Evolutionary conservation across 2,329 filamentous ascomycete genomes (phyloP).

Genomic region (Cladosporium colombiae): DNA sequence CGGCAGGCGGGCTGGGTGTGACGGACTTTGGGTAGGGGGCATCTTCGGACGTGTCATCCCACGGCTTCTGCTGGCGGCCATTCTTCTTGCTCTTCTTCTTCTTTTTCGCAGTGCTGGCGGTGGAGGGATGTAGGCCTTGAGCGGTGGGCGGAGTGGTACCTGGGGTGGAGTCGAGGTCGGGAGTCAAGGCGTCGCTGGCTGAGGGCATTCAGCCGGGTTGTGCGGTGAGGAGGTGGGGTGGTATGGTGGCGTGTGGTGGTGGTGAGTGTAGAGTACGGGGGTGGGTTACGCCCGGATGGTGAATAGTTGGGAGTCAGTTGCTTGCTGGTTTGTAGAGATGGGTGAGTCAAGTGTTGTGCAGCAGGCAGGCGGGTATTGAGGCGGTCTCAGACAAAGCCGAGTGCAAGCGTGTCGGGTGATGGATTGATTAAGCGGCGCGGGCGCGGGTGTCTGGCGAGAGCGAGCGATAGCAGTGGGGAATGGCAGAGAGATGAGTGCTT

Average conservation of each 20-base stretch:
- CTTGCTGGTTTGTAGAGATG: neutral
- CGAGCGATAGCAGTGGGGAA: neutral
- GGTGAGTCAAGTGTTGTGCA: constrained; percentile 5
- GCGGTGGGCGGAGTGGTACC: constrained; percentile 23
- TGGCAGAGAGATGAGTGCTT: neutral
- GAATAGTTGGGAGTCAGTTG: neutral
- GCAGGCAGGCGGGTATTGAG: constrained; percentile 4
- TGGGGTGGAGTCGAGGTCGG: constrained; percentile 32
- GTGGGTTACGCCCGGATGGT: neutral
- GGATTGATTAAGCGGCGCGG: constrained; percentile 1
- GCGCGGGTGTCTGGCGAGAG: neutral
- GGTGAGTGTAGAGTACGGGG: neutral
- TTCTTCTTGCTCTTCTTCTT: constrained; percentile 28
- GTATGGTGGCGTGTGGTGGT: neutral
- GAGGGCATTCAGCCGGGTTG: constrained; percentile 26
- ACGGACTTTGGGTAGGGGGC: constrained; percentile 31
- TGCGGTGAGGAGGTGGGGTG: constrained; percentile 3
- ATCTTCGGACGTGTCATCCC: constrained; percentile 31
- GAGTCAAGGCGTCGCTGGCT: constrained; percentile 26
- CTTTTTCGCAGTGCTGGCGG: constrained; percentile 29
- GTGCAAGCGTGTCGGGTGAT: constrained; percentile 17
- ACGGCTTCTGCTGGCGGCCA: constrained; percentile 14
- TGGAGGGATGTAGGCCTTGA: constrained; percentile 18
- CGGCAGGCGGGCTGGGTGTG: constrained; percentile 31
- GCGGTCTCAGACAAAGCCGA: constrained; percentile 17